A percentile compares a stretch with the other conserved stretches of the same genome.
phyloP scores from a whole-genome alignment of 176 grass and related monocot genomes.

The Cenchrus americanus region DNA sequence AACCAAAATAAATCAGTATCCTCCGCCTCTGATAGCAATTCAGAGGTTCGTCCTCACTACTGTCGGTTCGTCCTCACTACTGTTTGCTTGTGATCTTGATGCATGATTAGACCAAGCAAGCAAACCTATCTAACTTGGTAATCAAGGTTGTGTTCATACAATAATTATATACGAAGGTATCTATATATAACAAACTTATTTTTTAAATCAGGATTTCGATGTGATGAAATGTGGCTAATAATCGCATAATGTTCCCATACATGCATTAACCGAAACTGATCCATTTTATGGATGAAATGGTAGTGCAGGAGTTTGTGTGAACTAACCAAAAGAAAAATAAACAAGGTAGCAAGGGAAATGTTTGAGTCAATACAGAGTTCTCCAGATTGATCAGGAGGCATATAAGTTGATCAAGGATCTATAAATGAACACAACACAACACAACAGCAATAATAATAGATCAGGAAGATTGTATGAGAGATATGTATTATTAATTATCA shows the following conservation, averaged over 20 bases:
- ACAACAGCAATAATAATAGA: neutral
- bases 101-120: slow-evolving; percentile 11
- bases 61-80: slow-evolving; percentile 27
- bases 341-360: neutral
- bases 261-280: neutral
- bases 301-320: neutral
- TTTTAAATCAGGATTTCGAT: neutral
- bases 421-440: neutral
- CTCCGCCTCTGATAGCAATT: neutral
- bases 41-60: too few relatives aligned
- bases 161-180: neutral
- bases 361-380: neutral
- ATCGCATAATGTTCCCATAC: neutral
- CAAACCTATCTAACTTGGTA: slow-evolving; percentile 12
- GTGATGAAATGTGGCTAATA: neutral
- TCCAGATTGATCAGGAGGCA: neutral
- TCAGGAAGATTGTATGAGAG: neutral
- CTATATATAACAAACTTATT: neutral
- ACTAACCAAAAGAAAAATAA: neutral
- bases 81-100: slow-evolving; percentile 35
- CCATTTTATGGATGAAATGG: neutral
- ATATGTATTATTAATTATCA: neutral
- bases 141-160: neutral
- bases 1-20: neutral
- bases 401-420: neutral